Evolutionary conservation across 192 early-diverging fungal genomes (phyloP), one percentile per base, ranked within the genome.

Genomic region (Entomortierella chlamydospora): DNA sequence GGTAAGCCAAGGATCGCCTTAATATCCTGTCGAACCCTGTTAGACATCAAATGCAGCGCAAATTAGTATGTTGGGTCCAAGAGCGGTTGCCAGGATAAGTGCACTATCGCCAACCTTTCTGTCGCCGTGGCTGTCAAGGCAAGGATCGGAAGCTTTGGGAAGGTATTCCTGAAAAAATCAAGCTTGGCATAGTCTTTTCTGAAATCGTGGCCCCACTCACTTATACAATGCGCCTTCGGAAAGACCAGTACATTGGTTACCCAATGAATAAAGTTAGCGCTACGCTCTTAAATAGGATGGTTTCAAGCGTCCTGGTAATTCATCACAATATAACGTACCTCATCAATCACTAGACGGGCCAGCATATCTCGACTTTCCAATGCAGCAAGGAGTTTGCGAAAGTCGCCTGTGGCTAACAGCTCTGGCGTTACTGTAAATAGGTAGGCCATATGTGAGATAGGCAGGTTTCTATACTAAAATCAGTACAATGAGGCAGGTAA

Each of bases 161-260:
- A 98, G 12, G 72, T 59, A 10, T 66, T 61, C 61, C 89, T 86
- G 47, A 94, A 85, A 5, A 64, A 70, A 20, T 90, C 91, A 28
- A 97, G 78, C 2, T 92, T 91, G 12, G 34, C 39, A 57, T 70
- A 79, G 26, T 79, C 76, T 26, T 79, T 79, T 43, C 97, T 89
- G 85, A 99, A 99, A 81, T 99, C 96, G 64, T 99, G 97, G 8
- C 97, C 97, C 97, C 95, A 97, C 57, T 97, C 93, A 45, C 91
- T 93, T 23, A 97, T 88, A 66, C 97, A 99, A 61, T 99, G 97
- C 0, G 95, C 96, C 85, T 99, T 39, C 2, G 11, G n/a, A n/a
- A n/a, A n/a, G n/a, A n/a, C n/a, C n/a, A n/a, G n/a, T n/a, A n/a
- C n/a, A n/a, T n/a, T n/a, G n/a, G n/a, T n/a, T n/a, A n/a, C n/a